A percentile compares a stretch with the other conserved stretches of the same genome.
phyloP scores from a whole-genome alignment of 345 rosid genomes.

The Theobroma cacao region DNA sequence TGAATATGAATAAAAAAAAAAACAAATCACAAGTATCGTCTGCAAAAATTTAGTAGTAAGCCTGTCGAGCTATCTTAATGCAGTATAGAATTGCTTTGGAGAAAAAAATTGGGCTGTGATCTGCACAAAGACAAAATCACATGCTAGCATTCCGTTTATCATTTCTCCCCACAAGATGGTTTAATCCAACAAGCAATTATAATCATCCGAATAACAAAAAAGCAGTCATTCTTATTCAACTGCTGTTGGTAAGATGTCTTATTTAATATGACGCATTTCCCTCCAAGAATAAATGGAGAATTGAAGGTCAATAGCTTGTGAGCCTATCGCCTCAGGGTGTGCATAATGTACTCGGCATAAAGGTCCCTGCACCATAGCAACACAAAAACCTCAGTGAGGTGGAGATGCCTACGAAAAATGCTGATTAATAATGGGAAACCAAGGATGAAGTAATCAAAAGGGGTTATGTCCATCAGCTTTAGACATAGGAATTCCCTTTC shows the following conservation, averaged over 20 bases:
- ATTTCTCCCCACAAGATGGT: neutral
- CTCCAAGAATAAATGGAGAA: neutral
- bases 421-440: neutral
- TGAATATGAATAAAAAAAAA: too few relatives aligned
- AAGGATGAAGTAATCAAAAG: neutral
- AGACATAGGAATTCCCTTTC: neutral
- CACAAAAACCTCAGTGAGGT: conserved; percentile 16
- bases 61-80: too few relatives aligned
- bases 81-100: too few relatives aligned
- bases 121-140: neutral
- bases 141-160: neutral
- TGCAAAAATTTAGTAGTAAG: too few relatives aligned
- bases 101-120: too few relatives aligned
- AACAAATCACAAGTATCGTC: too few relatives aligned
- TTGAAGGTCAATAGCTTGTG: neutral
- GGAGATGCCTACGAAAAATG: neutral
- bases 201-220: neutral
- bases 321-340: conserved; percentile 66
- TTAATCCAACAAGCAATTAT: neutral
- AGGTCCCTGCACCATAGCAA: conserved; percentile 67
- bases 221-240: neutral
- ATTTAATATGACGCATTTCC: neutral
- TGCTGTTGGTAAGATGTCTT: neutral
- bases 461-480: conserved; percentile 2
- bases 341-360: conserved; percentile 76